Percentiles rank a stretch among this genome's conserved stretches.
These are phyloP conservation scores for Metschnikowia dekortorum DNA, from an alignment of 805 yeast species.

Conservation along the genomic window DNA sequence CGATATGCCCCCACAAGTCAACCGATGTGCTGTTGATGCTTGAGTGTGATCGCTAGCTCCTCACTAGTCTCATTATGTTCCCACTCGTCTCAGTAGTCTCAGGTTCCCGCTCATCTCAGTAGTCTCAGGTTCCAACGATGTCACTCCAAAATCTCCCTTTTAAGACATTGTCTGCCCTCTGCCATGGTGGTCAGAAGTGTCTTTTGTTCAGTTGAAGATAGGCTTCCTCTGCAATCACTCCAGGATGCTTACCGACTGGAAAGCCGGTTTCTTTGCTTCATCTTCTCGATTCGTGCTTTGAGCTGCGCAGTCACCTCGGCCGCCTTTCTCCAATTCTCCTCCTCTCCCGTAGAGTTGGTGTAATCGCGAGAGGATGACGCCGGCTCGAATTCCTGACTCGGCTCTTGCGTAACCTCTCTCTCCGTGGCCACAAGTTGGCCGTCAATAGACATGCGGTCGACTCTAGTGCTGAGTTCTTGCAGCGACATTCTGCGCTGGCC, in stretches of 20 bases:
- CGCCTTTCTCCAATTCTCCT: constrained; percentile 83
- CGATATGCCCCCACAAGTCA: too few relatives aligned
- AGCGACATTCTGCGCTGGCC: constrained; percentile 21
- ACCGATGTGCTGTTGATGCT: too few relatives aligned
- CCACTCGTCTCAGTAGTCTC: too few relatives aligned
- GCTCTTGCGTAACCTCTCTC: not conserved
- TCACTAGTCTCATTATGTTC: too few relatives aligned
- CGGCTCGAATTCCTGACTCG: constrained; percentile 1
- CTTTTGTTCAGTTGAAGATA: too few relatives aligned
- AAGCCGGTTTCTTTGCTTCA: constrained; percentile 59
- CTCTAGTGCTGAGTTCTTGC: constrained; percentile 38
- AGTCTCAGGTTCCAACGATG: too few relatives aligned
- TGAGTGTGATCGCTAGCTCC: too few relatives aligned
- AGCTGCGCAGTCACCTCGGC: constrained; percentile 84
- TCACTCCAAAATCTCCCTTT: too few relatives aligned
- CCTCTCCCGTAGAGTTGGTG: constrained; percentile 24
- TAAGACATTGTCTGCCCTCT: too few relatives aligned
- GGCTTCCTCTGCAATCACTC: too few relatives aligned
- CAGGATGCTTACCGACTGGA: not conserved
- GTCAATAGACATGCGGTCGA: constrained; percentile 38
- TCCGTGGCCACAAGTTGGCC: constrained; percentile 10
- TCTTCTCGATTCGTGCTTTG: constrained; percentile 81
- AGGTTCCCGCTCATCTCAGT: too few relatives aligned
- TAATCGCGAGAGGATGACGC: not conserved
- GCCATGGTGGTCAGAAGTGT: too few relatives aligned